Evolutionary conservation across 257 asterid species (phyloP).

Genomic region (Knoxia roxburghii): DNA sequence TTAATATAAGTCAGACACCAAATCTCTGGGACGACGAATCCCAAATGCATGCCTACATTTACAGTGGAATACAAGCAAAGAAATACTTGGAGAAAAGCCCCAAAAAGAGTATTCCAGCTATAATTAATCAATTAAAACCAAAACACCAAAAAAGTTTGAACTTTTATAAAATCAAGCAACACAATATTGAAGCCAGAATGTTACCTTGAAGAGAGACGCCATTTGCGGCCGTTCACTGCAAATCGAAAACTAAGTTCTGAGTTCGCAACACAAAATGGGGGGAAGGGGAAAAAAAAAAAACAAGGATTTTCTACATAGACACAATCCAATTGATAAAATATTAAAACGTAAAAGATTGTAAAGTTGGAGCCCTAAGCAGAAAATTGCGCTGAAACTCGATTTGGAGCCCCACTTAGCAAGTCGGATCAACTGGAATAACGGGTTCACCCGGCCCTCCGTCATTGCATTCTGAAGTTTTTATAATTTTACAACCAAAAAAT

Average conservation of each 20-base stretch:
- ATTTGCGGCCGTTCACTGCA: not conserved
- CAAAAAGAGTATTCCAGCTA: not conserved
- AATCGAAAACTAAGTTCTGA: not conserved
- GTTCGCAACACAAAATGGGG: not conserved
- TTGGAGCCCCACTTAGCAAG: too few relatives aligned
- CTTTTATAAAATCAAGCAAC: not conserved
- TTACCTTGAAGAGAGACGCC: constrained; percentile 42
- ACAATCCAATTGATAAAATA: too few relatives aligned
- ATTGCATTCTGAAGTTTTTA: too few relatives aligned
- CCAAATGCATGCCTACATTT: not conserved
- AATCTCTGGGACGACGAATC: too few relatives aligned
- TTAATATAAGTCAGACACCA: not conserved
- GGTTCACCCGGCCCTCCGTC: too few relatives aligned
- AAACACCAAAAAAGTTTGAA: not conserved
- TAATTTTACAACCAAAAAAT: too few relatives aligned
- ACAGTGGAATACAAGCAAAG: not conserved
- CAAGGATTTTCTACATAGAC: not conserved
- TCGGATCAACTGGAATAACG: too few relatives aligned
- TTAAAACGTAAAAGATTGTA: too few relatives aligned
- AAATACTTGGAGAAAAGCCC: not conserved
- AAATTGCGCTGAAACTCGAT: not conserved
- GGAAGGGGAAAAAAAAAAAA: too few relatives aligned
- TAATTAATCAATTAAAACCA: not conserved
- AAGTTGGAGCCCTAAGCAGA: not conserved
- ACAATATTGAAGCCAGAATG: too few relatives aligned